Evolutionary conservation across 441 rosid genomes (phyloP).

Genomic region (Sinapis alba): DNA sequence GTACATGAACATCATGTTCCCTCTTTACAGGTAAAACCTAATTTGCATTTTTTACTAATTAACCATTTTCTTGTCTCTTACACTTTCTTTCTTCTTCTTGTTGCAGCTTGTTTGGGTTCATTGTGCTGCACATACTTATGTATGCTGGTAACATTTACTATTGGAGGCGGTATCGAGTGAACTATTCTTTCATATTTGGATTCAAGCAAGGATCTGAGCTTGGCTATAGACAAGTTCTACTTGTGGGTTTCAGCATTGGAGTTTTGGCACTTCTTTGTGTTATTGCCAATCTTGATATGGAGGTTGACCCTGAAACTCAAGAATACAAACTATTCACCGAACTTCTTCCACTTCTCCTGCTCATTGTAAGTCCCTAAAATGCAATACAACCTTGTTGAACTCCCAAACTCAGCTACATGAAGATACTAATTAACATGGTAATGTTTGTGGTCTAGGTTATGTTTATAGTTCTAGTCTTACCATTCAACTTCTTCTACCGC

Average conservation of each 20-base stretch:
- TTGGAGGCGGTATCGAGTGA: slow-evolving; percentile 72
- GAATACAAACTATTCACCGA: slow-evolving; percentile 51
- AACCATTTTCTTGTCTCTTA: background rate
- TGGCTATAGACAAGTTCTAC: slow-evolving; percentile 63
- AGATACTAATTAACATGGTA: background rate
- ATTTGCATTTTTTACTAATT: background rate
- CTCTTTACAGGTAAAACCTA: slow-evolving; percentile 58
- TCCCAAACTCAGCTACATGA: background rate
- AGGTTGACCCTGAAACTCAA: slow-evolving; percentile 58
- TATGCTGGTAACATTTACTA: slow-evolving; percentile 64
- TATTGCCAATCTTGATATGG: slow-evolving; percentile 72
- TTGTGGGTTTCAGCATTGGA: slow-evolving; percentile 55
- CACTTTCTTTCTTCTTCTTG: slow-evolving; percentile 1
- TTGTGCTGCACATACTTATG: slow-evolving; percentile 64
- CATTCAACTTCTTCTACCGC: slow-evolving; percentile 62
- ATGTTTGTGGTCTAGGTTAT: slow-evolving; percentile 43
- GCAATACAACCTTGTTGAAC: background rate
- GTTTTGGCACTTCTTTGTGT: slow-evolving; percentile 49
- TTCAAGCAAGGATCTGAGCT: slow-evolving; percentile 70
- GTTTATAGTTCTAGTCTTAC: slow-evolving; percentile 46
- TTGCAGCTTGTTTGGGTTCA: slow-evolving; percentile 67
- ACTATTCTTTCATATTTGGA: slow-evolving; percentile 76
- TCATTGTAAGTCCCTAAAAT: slow-evolving; percentile 43
- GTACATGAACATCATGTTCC: slow-evolving; percentile 72
- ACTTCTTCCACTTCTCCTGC: slow-evolving; percentile 54